Conservation (phyloP, 2,329 filamentous ascomycete genomes). For the Arthrocladium fulminans region DNA sequence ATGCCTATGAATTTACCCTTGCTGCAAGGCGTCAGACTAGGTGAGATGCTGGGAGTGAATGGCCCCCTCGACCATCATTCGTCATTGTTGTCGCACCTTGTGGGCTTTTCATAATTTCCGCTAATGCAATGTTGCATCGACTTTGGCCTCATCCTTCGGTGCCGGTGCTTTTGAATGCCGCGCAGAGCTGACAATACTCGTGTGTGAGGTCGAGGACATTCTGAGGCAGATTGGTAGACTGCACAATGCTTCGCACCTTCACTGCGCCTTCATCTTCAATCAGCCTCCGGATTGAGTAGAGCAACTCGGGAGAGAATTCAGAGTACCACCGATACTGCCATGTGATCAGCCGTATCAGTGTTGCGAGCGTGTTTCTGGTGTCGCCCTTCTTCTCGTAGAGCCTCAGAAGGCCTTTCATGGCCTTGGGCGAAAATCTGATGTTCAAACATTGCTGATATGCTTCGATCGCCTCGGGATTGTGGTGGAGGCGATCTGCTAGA, state of each 20-base stretch:
- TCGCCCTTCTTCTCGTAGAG: constrained; percentile 70
- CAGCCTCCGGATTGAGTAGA: constrained; percentile 78
- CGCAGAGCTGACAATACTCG: constrained; percentile 89
- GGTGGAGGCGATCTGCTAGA: constrained; percentile 84
- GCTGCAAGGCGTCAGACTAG: too few relatives aligned
- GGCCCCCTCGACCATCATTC: too few relatives aligned
- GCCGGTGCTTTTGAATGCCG: constrained; percentile 88
- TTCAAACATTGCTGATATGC: constrained; percentile 82
- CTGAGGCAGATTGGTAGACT: constrained; percentile 88
- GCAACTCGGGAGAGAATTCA: constrained; percentile 88
- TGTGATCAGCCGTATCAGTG: constrained; percentile 83
- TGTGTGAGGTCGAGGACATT: constrained; percentile 89
- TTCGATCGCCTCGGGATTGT: constrained; percentile 82
- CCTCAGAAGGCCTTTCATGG: constrained; percentile 73
- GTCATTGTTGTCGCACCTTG: too few relatives aligned
- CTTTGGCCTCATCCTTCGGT: constrained; percentile 61
- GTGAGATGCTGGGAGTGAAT: too few relatives aligned
- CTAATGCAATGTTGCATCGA: neutral
- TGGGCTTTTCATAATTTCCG: neutral
- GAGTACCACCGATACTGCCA: constrained; percentile 99
- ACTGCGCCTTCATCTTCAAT: constrained; percentile 97
- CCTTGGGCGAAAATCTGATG: constrained; percentile 87
- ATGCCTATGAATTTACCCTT: too few relatives aligned
- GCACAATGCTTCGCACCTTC: constrained; percentile 93
- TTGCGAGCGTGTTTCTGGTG: constrained; percentile 69